Percentiles rank a stretch among this genome's conserved stretches.
These are phyloP conservation scores for Loxodes magnus DNA, from an alignment of 73 alveolate species.

Conservation along the genomic window DNA sequence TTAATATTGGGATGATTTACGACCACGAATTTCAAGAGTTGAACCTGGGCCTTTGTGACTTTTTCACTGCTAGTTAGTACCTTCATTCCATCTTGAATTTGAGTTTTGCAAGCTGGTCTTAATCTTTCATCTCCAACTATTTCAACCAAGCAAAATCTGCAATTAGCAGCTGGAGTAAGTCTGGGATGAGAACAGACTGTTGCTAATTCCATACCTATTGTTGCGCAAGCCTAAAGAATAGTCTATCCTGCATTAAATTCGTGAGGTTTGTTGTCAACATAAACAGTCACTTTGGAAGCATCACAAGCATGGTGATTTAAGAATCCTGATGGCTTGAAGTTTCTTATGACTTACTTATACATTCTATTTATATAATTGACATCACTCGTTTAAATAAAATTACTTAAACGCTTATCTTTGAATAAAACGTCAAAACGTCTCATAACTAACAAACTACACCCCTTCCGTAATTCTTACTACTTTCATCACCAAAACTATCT, in stretches of 20 bases:
- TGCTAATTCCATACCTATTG: constrained; percentile 38
- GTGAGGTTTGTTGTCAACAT: too few species aligned
- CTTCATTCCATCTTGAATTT: constrained; percentile 77
- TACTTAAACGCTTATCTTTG: too few species aligned
- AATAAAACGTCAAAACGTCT: too few species aligned
- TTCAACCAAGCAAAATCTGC: constrained; percentile 88
- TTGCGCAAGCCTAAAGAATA: constrained; percentile 41
- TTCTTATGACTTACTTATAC: too few species aligned
- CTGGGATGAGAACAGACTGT: constrained; percentile 47
- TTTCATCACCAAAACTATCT: too few species aligned
- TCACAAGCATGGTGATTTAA: too few species aligned
- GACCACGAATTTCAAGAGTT: constrained; percentile 78
- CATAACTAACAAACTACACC: too few species aligned
- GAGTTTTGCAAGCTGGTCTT: constrained; percentile 72
- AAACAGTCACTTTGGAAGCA: too few species aligned
- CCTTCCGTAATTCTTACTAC: too few species aligned
- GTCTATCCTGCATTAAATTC: constrained; percentile 36
- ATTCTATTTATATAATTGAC: too few species aligned
- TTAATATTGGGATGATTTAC: constrained; percentile 87
- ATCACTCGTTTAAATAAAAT: too few species aligned
- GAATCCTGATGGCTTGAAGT: too few species aligned
- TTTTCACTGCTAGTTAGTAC: constrained; percentile 67
- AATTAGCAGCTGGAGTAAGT: constrained; percentile 80
- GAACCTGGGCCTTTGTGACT: constrained; percentile 79
- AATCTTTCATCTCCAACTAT: constrained; percentile 77